phyloP scores from a whole-genome alignment of 805 yeast genomes.

The Ogataea pilisensis region DNA sequence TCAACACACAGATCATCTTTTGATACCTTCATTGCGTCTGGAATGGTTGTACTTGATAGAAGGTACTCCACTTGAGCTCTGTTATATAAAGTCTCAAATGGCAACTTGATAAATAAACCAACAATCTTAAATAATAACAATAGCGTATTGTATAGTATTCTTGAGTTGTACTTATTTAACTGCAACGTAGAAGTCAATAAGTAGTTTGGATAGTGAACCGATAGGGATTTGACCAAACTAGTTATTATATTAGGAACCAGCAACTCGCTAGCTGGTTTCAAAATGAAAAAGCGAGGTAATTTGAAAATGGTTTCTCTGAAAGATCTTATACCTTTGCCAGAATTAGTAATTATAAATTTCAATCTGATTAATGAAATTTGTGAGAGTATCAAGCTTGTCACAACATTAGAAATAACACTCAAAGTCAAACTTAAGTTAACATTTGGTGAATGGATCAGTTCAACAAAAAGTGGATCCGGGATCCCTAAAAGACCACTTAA shows the following conservation, averaged over 20 bases:
- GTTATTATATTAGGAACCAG: slow-evolving; percentile 56
- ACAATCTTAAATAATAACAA: slow-evolving; percentile 57
- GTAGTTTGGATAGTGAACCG: slow-evolving; percentile 40
- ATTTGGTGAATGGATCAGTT: slow-evolving; percentile 73
- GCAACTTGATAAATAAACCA: slow-evolving; percentile 74
- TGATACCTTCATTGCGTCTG: slow-evolving; percentile 41
- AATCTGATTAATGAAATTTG: slow-evolving; percentile 83
- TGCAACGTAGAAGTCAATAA: slow-evolving; percentile 58
- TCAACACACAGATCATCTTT: slow-evolving; percentile 53
- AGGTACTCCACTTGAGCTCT: slow-evolving; percentile 77
- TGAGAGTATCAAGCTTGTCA: slow-evolving; percentile 67
- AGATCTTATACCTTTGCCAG: slow-evolving; percentile 50
- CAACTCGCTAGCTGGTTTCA: slow-evolving; percentile 52
- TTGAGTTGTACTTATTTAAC: slow-evolving; percentile 63
- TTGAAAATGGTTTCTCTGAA: slow-evolving; percentile 60
- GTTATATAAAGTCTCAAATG: slow-evolving; percentile 80
- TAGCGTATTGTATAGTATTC: slow-evolving; percentile 53
- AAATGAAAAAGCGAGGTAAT: slow-evolving; percentile 39
- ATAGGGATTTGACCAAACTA: slow-evolving; percentile 25
- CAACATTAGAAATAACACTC: slow-evolving; percentile 64
- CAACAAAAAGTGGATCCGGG: slow-evolving; percentile 87
- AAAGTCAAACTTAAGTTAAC: slow-evolving; percentile 65
- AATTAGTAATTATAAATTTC: slow-evolving; percentile 59
- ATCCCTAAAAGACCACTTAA: slow-evolving; percentile 74
- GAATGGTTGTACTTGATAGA: slow-evolving; percentile 33